Percentiles rank a stretch among this genome's conserved stretches.
Conservation (phyloP, 441 rosid genomes). For the Croton laevigatus region DNA sequence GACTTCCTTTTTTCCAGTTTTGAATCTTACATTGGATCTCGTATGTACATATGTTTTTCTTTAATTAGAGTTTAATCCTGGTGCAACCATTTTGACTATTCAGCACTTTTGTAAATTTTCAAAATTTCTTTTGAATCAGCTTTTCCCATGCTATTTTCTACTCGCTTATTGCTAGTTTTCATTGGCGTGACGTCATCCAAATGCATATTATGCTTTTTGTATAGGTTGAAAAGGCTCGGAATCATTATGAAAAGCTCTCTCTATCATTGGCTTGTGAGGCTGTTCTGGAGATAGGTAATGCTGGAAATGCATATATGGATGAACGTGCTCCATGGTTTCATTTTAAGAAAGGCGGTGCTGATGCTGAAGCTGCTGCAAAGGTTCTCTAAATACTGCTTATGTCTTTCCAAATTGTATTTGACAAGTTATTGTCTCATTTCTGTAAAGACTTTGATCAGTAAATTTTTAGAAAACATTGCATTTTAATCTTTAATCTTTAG, state of each 20-base stretch:
- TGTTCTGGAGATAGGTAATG: slow-evolving; percentile 79
- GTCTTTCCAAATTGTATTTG: neutral
- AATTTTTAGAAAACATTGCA: neutral
- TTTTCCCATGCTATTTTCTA: neutral
- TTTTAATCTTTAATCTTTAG: neutral
- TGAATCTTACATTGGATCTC: neutral
- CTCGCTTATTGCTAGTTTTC: neutral
- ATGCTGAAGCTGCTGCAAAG: slow-evolving; percentile 88
- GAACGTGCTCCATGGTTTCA: slow-evolving; percentile 82
- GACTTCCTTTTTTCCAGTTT: neutral
- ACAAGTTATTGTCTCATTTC: neutral
- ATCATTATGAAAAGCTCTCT: slow-evolving; percentile 62
- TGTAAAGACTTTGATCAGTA: neutral
- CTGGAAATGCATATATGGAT: slow-evolving; percentile 81
- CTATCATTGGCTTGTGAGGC: slow-evolving; percentile 85
- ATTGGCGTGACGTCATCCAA: no score
- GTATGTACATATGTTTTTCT: neutral
- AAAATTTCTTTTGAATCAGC: neutral
- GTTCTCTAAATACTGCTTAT: slow-evolving; percentile 25
- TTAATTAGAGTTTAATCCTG: neutral
- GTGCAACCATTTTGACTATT: neutral
- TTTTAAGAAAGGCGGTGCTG: slow-evolving; percentile 82
- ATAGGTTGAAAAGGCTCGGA: slow-evolving; percentile 67
- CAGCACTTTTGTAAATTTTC: neutral
- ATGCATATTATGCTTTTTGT: neutral